Percentiles rank a stretch among this genome's conserved stretches.
These are phyloP conservation scores for Umbelopsis sp. DNA, from an alignment of 192 early-diverging fungal species.

Conservation along the genomic window DNA sequence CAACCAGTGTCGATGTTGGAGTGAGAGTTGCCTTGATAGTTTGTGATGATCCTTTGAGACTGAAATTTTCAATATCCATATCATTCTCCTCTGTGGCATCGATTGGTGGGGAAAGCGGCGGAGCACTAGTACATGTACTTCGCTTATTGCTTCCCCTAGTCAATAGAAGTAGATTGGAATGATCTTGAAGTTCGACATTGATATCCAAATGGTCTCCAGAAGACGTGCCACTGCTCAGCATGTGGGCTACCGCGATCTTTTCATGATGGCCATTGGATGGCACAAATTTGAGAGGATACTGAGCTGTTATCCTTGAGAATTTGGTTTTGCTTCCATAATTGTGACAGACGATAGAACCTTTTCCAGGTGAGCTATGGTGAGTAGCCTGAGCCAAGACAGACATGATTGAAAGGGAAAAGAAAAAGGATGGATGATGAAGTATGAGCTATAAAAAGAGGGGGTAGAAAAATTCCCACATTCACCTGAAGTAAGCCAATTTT, in stretches of 20 bases:
- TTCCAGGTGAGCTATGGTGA: conserved; percentile 26
- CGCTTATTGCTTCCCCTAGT: conserved; percentile 83
- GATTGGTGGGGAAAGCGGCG: background rate
- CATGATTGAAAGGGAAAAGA: background rate
- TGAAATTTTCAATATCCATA: background rate
- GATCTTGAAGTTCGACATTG: conserved; percentile 47
- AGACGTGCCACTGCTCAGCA: conserved; percentile 79
- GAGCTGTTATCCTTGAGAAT: conserved; percentile 36
- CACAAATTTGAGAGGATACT: conserved; percentile 63
- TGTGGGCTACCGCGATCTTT: conserved; percentile 58
- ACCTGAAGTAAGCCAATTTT: background rate
- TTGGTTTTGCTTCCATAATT: conserved; percentile 25
- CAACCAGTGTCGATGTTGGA: conserved; percentile 45
- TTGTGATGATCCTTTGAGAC: conserved; percentile 38
- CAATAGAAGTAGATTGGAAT: conserved; percentile 63
- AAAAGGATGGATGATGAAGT: background rate
- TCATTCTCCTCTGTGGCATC: conserved; percentile 4
- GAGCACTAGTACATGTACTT: background rate
- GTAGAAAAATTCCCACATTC: conserved; percentile 2
- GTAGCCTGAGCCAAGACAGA: conserved; percentile 5
- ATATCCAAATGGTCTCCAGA: conserved; percentile 66
- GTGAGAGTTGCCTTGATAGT: conserved; percentile 47
- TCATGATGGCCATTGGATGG: conserved; percentile 45
- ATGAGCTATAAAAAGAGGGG: background rate
- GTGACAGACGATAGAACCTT: conserved; percentile 31